These are phyloP conservation scores for Penicillium bialowiezense DNA, from an alignment of 495 filamentous ascomycete genomes.

Conservation along the genomic window DNA sequence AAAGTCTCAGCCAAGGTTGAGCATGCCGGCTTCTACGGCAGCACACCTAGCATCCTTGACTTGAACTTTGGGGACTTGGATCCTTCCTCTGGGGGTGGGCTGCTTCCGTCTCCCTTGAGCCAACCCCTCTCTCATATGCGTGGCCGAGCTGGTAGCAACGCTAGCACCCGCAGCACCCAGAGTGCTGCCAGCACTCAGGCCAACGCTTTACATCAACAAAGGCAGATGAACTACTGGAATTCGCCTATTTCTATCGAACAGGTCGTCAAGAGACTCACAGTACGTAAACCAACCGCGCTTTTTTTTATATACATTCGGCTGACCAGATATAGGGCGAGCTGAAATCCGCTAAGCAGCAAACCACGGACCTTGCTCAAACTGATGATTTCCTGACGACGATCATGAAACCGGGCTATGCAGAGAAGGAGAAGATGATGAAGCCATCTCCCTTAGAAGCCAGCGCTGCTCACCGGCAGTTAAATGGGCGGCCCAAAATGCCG, in stretches of 20 bases:
- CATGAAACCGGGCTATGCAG: slow-evolving; percentile 62
- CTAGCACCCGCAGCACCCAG: slow-evolving; percentile 55
- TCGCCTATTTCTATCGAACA: slow-evolving; percentile 90
- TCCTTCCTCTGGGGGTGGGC: slow-evolving; percentile 60
- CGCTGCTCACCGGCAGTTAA: slow-evolving; percentile 35
- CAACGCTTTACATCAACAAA: slow-evolving; percentile 58
- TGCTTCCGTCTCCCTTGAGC: slow-evolving; percentile 61
- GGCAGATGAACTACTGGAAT: slow-evolving; percentile 77
- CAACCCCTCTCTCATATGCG: slow-evolving; percentile 59
- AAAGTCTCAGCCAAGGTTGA: slow-evolving; percentile 97
- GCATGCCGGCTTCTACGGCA: slow-evolving; percentile 75
- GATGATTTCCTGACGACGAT: slow-evolving; percentile 75
- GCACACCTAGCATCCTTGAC: slow-evolving; percentile 70
- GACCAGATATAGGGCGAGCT: slow-evolving; percentile 66
- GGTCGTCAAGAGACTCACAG: slow-evolving; percentile 88
- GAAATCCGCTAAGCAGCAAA: slow-evolving; percentile 81
- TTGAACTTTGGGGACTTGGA: slow-evolving; percentile 88
- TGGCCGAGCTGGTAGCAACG: slow-evolving; percentile 69
- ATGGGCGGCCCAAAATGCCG: slow-evolving; percentile 52
- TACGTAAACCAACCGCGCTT: too few species aligned
- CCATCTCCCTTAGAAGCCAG: slow-evolving; percentile 36
- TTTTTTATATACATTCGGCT: too few species aligned
- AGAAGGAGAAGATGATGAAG: slow-evolving; percentile 56
- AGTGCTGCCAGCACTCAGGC: slow-evolving; percentile 56
- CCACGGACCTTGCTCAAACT: slow-evolving; percentile 77